A percentile compares a stretch with the other conserved stretches of the same genome.
These are phyloP conservation scores for Amorphotheca resinae DNA, from an alignment of 495 filamentous ascomycete genomes.

Conservation along the genomic window DNA sequence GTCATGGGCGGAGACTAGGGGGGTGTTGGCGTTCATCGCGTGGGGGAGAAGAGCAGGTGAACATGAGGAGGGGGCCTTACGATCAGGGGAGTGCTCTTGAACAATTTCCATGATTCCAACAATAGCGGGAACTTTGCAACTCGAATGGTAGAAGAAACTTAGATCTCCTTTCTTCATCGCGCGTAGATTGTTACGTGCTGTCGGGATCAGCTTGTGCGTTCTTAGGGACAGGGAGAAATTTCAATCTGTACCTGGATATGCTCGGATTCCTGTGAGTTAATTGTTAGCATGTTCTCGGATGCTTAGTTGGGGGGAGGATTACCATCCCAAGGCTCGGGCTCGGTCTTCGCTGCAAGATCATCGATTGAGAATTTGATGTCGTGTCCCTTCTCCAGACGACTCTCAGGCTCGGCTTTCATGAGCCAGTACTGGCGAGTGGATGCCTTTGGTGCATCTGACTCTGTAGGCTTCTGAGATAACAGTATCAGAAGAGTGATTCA, in stretches of 20 bases:
- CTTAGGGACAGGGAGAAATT: background rate
- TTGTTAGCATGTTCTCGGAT: background rate
- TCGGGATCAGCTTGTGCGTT: conserved; percentile 1
- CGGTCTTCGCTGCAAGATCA: conserved; percentile 55
- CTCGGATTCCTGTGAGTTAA: conserved; percentile 13
- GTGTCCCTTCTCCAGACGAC: conserved; percentile 70
- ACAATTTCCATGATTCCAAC: conserved; percentile 93
- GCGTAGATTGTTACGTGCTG: conserved; percentile 74
- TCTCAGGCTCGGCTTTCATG: conserved; percentile 89
- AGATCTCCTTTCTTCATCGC: conserved; percentile 84
- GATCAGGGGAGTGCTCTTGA: conserved; percentile 63
- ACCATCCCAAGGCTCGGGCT: conserved; percentile 87
- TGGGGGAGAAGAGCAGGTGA: background rate
- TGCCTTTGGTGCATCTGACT: background rate
- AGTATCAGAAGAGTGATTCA: background rate
- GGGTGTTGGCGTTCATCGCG: conserved; percentile 12
- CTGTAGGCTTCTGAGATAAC: background rate
- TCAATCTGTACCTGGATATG: conserved; percentile 11
- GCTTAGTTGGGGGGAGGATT: conserved; percentile 17
- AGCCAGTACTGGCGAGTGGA: conserved; percentile 59
- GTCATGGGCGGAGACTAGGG: conserved; percentile 67
- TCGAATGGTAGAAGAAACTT: conserved; percentile 97
- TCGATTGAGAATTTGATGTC: conserved; percentile 94
- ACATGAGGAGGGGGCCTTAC: conserved; percentile 31
- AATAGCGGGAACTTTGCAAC: conserved; percentile 80